Evolutionary conservation across 73 alveolate genomes (phyloP).

Genomic region (Tetrahymena elliotti): DNA sequence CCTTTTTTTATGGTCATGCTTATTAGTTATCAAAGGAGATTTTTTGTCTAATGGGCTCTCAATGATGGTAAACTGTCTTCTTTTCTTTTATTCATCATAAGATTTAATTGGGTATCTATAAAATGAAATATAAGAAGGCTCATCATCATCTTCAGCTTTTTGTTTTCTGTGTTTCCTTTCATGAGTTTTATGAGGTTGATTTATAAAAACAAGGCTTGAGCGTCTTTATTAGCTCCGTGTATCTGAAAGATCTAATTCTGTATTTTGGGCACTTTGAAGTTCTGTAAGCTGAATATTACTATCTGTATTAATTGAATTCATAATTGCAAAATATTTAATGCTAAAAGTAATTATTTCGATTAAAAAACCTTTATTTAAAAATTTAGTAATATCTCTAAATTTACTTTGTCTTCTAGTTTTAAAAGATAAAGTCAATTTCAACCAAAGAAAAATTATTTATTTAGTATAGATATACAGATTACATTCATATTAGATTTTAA

Average conservation of each 20-base stretch:
- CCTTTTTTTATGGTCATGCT: not conserved
- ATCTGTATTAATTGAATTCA: not conserved
- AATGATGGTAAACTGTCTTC: not conserved
- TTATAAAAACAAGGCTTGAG: not conserved
- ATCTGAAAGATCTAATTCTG: not conserved
- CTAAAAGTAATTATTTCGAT: not conserved
- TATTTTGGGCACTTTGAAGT: not conserved
- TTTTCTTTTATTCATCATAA: not conserved
- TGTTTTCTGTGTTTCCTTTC: not conserved
- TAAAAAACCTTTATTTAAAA: not conserved
- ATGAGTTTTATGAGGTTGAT: not conserved
- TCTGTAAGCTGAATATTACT: not conserved
- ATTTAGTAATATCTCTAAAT: not conserved
- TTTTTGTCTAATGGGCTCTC: not conserved
- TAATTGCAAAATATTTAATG: not conserved
- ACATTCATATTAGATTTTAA: too few species aligned
- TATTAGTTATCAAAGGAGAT: not conserved
- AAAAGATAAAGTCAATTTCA: not conserved
- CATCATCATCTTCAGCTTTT: not conserved
- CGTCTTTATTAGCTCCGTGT: not conserved
- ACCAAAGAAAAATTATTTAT: not conserved
- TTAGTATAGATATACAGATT: too few species aligned
- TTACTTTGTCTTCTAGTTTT: not conserved
- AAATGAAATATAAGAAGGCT: not conserved
- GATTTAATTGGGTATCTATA: not conserved